Percentiles rank a stretch among this genome's conserved stretches.
Evolutionary conservation across 2,329 filamentous ascomycete species (phyloP).

Genomic region (Colletotrichum lentis): DNA sequence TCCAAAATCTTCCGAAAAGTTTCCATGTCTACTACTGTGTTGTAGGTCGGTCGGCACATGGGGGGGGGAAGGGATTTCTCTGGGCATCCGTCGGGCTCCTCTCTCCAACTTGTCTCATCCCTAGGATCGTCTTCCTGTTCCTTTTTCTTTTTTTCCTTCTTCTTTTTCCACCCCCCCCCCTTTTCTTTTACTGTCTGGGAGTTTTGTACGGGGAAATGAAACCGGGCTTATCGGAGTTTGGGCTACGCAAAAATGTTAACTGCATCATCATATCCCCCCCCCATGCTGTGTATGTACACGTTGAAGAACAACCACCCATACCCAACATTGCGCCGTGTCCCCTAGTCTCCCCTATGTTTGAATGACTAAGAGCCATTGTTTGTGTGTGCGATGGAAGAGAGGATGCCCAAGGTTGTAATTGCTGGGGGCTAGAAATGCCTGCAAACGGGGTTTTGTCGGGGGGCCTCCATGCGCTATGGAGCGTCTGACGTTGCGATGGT

Average conservation of each 20-base stretch:
- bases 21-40: neutral
- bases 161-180: too few species aligned
- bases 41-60: slow-evolving; percentile 20
- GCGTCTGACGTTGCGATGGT: too few species aligned
- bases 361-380: neutral
- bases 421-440: neutral
- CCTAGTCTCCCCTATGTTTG: neutral
- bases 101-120: slow-evolving; percentile 12
- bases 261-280: slow-evolving; percentile 11
- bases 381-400: neutral
- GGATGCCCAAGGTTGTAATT: neutral
- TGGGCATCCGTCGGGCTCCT: neutral
- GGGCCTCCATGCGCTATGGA: too few species aligned
- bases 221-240: slow-evolving; percentile 25
- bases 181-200: slow-evolving; percentile 17
- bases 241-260: slow-evolving; percentile 18
- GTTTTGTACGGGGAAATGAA: slow-evolving; percentile 29
- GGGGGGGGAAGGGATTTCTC: too few species aligned
- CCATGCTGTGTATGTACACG: slow-evolving; percentile 14
- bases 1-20: neutral
- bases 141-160: neutral
- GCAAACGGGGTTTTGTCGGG: too few species aligned
- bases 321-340: neutral
- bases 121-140: neutral
- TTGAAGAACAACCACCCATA: slow-evolving; percentile 10